Percentiles rank a stretch among this genome's conserved stretches.
phyloP scores from a whole-genome alignment of 345 rosid genomes.

The Hevea brasiliensis region DNA sequence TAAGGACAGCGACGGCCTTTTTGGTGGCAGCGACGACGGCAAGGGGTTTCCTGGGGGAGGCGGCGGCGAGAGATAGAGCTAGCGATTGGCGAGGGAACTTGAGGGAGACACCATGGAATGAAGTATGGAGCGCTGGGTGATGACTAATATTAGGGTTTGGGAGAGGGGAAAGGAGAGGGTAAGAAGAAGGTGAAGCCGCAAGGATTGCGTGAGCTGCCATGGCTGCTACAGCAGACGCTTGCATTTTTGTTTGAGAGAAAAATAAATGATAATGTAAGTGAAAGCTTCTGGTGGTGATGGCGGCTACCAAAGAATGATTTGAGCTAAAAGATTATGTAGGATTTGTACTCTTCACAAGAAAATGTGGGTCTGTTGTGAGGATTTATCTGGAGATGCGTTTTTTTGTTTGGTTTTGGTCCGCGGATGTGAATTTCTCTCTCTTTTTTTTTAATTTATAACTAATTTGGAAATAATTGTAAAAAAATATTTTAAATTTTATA shows the following conservation, averaged over 20 bases:
- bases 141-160: conserved; percentile 15
- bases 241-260: conserved; percentile 16
- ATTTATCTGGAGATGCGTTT: no score
- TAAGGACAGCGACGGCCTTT: conserved; percentile 91
- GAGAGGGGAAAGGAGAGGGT: conserved; percentile 24
- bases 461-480: no score
- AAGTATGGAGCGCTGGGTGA: conserved; percentile 29
- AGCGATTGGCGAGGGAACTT: conserved; percentile 43
- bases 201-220: conserved; percentile 65
- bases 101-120: conserved; percentile 61
- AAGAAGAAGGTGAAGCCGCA: conserved; percentile 28
- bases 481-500: no score
- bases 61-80: conserved; percentile 32
- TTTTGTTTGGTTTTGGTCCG: no score
- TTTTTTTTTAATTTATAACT: no score
- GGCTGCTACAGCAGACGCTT: conserved; percentile 41
- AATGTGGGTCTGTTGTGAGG: no score
- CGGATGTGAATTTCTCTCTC: no score
- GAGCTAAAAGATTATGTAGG: no score
- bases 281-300: background rate
- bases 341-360: no score
- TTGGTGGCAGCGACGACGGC: conserved; percentile 62
- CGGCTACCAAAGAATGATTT: background rate
- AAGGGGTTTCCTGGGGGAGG: conserved; percentile 39
- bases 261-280: background rate